Base-by-base conservation (phyloP, 257 asterid genomes). In the Salvia hispanica region DNA sequence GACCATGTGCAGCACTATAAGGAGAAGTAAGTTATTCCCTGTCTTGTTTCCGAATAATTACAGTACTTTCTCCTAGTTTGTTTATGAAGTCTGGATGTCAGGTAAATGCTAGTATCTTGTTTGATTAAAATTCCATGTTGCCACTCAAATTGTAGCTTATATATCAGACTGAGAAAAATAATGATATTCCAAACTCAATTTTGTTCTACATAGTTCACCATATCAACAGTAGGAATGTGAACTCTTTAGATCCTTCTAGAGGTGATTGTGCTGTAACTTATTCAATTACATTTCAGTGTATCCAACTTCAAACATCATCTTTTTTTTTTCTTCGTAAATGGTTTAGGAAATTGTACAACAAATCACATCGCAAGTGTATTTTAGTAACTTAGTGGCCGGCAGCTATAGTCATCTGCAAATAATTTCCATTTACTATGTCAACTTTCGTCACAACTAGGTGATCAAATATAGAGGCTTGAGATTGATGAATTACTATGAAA, bases 1-100 rank as follows among this genome's bases (percentile, higher is more conserved):
- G 85, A 57, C 79, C 89, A 88, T 60, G 76, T 83, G 68, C 77
- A 85, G 79, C 95, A 87, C 80, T 88, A 91, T 67, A 61, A 69
- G 78, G 82, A 87, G 64, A 70, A 9, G 99, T 91, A 77, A 85
- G 94, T 78, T 51, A 40, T 73, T 63, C 15, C 21, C 15, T 36
- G 47, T 70, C 66, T 50, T 74, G 31, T 66, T 39, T 61, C 66
- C 68, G 2, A 70, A 64, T 14, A 43, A 33, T 21, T 9, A 34
- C 67, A 14, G 34, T 64, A 4, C 13, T 57, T 51, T 67, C 39
- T 74, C 57, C 58, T 71, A 36, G 16, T 74, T 61, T 62, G 7
- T 73, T 14, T 68, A n/a, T 10, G 39, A 64, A 44, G 9, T 60
- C 54, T 58, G 69, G 42, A 10, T 4, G 37, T 43, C 25, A 46